phyloP scores from a whole-genome alignment of 2,329 filamentous ascomycete genomes.

The Phialophora tarda region DNA sequence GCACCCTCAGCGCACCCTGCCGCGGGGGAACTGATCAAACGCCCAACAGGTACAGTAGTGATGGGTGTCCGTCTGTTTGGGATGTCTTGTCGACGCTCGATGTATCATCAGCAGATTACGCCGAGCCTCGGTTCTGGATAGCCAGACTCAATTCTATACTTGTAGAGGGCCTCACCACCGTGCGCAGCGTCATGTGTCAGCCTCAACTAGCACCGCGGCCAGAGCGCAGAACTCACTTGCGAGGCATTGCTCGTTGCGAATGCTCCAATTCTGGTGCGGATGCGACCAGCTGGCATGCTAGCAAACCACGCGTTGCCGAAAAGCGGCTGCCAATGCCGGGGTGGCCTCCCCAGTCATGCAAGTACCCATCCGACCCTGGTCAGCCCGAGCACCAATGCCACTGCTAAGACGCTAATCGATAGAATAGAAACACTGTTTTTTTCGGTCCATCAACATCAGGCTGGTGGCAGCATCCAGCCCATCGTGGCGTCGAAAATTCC shows the following conservation, averaged over 20 bases:
- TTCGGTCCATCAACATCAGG: slow-evolving; percentile 17
- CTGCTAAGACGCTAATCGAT: slow-evolving; percentile 28
- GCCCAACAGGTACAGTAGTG: neutral
- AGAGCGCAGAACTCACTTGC: neutral
- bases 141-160: neutral
- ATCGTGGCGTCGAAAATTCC: slow-evolving; percentile 25
- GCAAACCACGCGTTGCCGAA: slow-evolving; percentile 16
- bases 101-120: slow-evolving; percentile 11
- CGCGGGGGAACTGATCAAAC: neutral
- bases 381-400: slow-evolving; percentile 30
- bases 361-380: slow-evolving; percentile 19
- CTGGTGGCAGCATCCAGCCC: slow-evolving; percentile 23
- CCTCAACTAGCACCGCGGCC: slow-evolving; percentile 1
- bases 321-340: slow-evolving; percentile 2
- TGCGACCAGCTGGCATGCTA: slow-evolving; percentile 11
- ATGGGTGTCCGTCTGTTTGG: neutral
- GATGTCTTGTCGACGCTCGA: neutral
- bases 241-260: slow-evolving; percentile 7
- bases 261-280: slow-evolving; percentile 5
- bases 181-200: slow-evolving; percentile 3
- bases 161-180: neutral
- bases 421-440: slow-evolving; percentile 11
- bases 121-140: neutral
- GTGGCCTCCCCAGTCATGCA: slow-evolving; percentile 17
- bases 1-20: neutral